A percentile compares a stretch with the other conserved stretches of the same genome.
Conservation (phyloP, 1,139 yeast species). For the Lodderomyces parapsilosis region DNA sequence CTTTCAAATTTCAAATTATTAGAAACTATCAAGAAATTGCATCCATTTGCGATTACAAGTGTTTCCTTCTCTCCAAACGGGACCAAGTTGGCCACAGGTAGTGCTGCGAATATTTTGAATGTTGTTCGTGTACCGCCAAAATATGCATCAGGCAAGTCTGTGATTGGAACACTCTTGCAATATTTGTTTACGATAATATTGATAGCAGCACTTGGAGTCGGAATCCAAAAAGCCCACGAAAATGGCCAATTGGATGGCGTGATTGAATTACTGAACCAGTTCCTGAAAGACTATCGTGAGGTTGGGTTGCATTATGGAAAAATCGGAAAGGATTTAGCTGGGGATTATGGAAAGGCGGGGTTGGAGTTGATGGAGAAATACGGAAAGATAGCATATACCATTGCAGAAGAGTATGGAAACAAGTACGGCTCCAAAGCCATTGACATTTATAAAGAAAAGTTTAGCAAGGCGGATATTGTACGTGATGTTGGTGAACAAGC, state of each 20-base stretch:
- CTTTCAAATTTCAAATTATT: constrained; percentile 50
- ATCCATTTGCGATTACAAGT: constrained; percentile 77
- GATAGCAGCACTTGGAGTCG: constrained; percentile 45
- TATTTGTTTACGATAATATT: constrained; percentile 44
- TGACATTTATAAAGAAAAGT: constrained; percentile 40
- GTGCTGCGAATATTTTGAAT: constrained; percentile 76
- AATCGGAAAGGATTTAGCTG: constrained; percentile 17
- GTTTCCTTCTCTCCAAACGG: constrained; percentile 73
- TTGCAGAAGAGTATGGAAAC: constrained; percentile 27
- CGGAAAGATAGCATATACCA: constrained; percentile 21
- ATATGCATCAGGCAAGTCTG: constrained; percentile 44
- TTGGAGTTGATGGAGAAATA: constrained; percentile 14
- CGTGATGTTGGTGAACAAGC: constrained; percentile 8
- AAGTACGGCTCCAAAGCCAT: constrained; percentile 22
- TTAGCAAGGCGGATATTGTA: constrained; percentile 28
- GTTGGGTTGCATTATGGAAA: constrained; percentile 20
- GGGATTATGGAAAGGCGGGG: constrained; percentile 21
- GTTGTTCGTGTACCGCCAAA: constrained; percentile 61
- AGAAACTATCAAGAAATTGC: constrained; percentile 58
- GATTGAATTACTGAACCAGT: constrained; percentile 17
- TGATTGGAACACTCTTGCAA: constrained; percentile 38
- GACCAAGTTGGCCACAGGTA: constrained; percentile 65
- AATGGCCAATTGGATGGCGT: constrained; percentile 33
- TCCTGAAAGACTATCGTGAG: constrained; percentile 19
- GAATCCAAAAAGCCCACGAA: constrained; percentile 41